Evolutionary conservation across 106 monocot species (phyloP).

Genomic region (Hemerocallis citrina): DNA sequence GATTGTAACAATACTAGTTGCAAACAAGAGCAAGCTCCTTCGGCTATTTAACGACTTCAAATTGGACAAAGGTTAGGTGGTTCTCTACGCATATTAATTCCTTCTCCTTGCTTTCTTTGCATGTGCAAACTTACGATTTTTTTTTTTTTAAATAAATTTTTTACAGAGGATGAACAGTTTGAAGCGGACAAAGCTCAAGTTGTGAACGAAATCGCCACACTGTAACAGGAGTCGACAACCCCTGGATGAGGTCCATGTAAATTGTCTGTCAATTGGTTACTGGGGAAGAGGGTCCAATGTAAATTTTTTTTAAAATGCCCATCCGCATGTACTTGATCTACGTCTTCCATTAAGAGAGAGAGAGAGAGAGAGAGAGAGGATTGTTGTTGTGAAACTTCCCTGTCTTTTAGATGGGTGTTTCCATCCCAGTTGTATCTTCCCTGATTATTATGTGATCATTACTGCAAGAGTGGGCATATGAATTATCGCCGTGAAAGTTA

Average conservation of each 20-base stretch:
- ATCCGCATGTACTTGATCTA: background rate
- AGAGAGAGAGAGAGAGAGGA: no score
- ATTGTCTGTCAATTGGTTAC: background rate
- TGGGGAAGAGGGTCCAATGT: background rate
- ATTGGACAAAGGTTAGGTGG: conserved; percentile 75
- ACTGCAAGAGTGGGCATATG: background rate
- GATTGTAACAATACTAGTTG: conserved; percentile 55
- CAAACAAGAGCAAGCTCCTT: conserved; percentile 85
- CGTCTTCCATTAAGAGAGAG: background rate
- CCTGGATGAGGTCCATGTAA: background rate
- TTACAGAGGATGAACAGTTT: conserved; percentile 60
- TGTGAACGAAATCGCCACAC: conserved; percentile 42
- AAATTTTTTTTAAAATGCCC: background rate
- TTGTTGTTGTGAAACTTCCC: background rate
- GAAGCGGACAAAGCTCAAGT: conserved; percentile 63
- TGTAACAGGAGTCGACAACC: conserved; percentile 18
- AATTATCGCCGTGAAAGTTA: background rate
- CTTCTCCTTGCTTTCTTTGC: background rate
- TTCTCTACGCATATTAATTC: no score
- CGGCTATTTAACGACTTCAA: conserved; percentile 66
- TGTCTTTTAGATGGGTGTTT: background rate
- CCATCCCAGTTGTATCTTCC: background rate
- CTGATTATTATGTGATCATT: background rate
- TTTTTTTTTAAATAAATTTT: no score
- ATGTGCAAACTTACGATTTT: no score